Evolutionary conservation across 306 rosid species (phyloP).

Genomic region (Canavalia gladiata): DNA sequence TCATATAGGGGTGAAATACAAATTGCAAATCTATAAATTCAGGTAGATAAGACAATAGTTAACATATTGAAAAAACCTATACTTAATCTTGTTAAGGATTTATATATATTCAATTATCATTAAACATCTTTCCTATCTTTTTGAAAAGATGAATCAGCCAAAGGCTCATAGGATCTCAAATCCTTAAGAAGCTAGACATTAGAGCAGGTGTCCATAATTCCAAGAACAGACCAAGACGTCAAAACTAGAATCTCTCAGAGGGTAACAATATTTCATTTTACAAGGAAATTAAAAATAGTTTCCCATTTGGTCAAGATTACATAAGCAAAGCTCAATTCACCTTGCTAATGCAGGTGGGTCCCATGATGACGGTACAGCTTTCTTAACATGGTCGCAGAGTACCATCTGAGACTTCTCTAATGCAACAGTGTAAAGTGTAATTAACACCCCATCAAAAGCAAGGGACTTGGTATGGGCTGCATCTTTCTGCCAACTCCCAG

Average conservation of each 20-base stretch:
- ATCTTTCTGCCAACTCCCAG: slow-evolving; percentile 99
- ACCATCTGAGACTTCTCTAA: slow-evolving; percentile 91
- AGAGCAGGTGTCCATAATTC: slow-evolving; percentile 19
- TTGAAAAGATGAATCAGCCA: neutral
- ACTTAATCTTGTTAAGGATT: neutral
- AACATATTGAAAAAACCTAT: slow-evolving; percentile 18
- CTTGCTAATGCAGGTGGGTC: slow-evolving; percentile 95
- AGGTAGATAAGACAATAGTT: slow-evolving; percentile 13
- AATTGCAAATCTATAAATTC: slow-evolving; percentile 13
- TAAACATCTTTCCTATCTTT: slow-evolving; percentile 19
- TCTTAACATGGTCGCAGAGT: slow-evolving; percentile 74
- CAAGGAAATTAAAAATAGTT: slow-evolving; percentile 37
- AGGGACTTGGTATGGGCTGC: slow-evolving; percentile 89
- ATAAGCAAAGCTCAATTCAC: slow-evolving; percentile 54
- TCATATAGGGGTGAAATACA: slow-evolving; percentile 12
- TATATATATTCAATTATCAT: neutral
- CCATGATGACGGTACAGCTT: slow-evolving; percentile 91
- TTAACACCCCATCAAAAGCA: slow-evolving; percentile 95
- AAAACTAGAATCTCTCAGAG: slow-evolving; percentile 25
- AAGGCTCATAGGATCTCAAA: slow-evolving; percentile 30
- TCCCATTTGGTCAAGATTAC: slow-evolving; percentile 25
- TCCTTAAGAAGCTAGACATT: neutral
- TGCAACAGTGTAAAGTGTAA: slow-evolving; percentile 92
- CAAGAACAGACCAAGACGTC: slow-evolving; percentile 21
- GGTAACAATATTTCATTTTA: slow-evolving; percentile 30